phyloP scores from a whole-genome alignment of 441 rosid species.

The Adansonia gregorii region DNA sequence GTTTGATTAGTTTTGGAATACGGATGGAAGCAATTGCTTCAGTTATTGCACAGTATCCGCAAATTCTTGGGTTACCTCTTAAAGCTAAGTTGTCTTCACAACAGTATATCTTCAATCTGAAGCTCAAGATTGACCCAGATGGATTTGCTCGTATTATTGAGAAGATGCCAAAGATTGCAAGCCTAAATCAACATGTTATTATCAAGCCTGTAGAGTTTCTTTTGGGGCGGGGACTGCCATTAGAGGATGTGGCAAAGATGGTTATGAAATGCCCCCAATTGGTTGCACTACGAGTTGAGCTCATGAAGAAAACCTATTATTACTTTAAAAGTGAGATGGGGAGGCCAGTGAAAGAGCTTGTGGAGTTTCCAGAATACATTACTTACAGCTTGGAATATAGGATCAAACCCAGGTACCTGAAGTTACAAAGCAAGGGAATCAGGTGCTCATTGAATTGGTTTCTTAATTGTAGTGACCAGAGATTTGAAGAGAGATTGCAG shows the following conservation, averaged over 20 bases:
- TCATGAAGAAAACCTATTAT: conserved; percentile 76
- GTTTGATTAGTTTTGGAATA: conserved; percentile 79
- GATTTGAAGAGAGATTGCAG: conserved; percentile 73
- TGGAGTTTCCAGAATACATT: conserved; percentile 77
- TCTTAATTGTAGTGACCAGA: conserved; percentile 77
- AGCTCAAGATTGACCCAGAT: conserved; percentile 76
- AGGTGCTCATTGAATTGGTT: conserved; percentile 71
- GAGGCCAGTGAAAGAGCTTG: conserved; percentile 71
- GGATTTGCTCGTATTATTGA: conserved; percentile 65
- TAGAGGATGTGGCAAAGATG: conserved; percentile 64
- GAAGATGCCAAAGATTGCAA: conserved; percentile 86
- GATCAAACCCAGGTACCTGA: conserved; percentile 77
- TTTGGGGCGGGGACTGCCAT: conserved; percentile 58
- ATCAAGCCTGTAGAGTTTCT: conserved; percentile 76
- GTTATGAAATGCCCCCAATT: conserved; percentile 75
- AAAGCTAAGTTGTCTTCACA: conserved; percentile 80
- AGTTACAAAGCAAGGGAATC: conserved; percentile 66
- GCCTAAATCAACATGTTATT: conserved; percentile 73
- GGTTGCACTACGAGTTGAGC: conserved; percentile 53
- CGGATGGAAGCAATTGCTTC: conserved; percentile 58
- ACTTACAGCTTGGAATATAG: conserved; percentile 84
- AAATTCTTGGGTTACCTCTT: conserved; percentile 68
- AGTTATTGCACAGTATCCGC: conserved; percentile 70
- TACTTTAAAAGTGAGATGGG: conserved; percentile 82
- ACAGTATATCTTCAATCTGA: conserved; percentile 71